phyloP scores from a whole-genome alignment of 176 grass and related monocot genomes.

The Otatea glauca region DNA sequence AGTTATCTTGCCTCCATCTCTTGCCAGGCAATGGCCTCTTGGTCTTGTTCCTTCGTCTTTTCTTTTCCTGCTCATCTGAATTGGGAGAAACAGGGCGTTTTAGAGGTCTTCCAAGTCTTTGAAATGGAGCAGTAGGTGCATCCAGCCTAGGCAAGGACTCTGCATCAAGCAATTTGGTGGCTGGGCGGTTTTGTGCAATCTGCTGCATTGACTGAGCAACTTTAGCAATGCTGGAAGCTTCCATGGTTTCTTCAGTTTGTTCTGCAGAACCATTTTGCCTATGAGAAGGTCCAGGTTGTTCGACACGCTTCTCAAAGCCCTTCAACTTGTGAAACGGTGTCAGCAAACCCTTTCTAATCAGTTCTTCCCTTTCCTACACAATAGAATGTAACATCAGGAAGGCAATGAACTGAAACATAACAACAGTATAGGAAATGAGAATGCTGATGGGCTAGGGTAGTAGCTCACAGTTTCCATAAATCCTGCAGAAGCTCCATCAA shows the following conservation, averaged over 20 bases:
- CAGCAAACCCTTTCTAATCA: conserved; percentile 81
- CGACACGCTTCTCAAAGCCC: conserved; percentile 82
- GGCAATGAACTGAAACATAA: background rate
- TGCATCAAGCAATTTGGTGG: conserved; percentile 82
- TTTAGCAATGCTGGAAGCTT: conserved; percentile 72
- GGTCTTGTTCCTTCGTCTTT: conserved; percentile 54
- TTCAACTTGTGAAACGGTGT: conserved; percentile 95
- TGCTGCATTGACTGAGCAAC: conserved; percentile 63
- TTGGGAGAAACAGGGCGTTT: conserved; percentile 54
- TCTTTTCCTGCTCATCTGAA: conserved; percentile 58
- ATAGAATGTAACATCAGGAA: conserved; percentile 34
- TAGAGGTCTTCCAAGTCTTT: conserved; percentile 65
- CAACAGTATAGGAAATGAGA: background rate
- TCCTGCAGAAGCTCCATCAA: conserved; percentile 75
- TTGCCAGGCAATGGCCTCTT: conserved; percentile 81
- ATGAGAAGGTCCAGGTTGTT: conserved; percentile 52
- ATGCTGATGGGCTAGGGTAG: background rate
- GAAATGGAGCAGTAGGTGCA: conserved; percentile 83
- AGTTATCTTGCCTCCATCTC: conserved; percentile 70
- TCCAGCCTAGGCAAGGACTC: conserved; percentile 73
- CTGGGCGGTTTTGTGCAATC: conserved; percentile 61
- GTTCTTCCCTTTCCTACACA: conserved; percentile 80
- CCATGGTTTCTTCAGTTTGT: conserved; percentile 45
- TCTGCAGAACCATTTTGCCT: conserved; percentile 32
- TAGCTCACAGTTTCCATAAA: conserved; percentile 93